A percentile compares a stretch with the other conserved stretches of the same genome.
Conservation (phyloP, 768 basidiomycete genomes). For the Sarcodon sp. region DNA sequence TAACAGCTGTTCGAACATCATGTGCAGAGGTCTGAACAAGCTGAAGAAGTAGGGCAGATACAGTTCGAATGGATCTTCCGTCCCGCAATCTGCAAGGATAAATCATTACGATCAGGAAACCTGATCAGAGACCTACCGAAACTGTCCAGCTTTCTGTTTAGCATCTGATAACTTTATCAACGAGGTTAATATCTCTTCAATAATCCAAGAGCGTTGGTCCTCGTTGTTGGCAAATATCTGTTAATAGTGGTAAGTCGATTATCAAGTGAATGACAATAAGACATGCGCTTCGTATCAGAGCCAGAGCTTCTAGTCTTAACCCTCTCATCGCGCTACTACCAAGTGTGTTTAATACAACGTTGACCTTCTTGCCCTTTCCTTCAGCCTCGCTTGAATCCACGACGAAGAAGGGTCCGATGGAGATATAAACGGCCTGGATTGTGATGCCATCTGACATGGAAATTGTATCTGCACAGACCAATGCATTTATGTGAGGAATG, state of each 20-base stretch:
- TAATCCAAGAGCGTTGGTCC: slow-evolving; percentile 89
- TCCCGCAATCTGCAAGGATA: slow-evolving; percentile 58
- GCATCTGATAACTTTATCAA: slow-evolving; percentile 83
- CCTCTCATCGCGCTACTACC: slow-evolving; percentile 75
- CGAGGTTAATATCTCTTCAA: slow-evolving; percentile 91
- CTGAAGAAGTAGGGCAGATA: slow-evolving; percentile 86
- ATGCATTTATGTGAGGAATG: slow-evolving; percentile 59
- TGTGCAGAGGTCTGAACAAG: slow-evolving; percentile 94
- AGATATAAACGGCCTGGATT: slow-evolving; percentile 85
- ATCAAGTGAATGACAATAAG: background rate
- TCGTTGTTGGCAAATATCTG: slow-evolving; percentile 89
- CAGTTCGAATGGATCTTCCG: slow-evolving; percentile 84
- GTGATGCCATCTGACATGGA: slow-evolving; percentile 86
- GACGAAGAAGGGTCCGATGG: slow-evolving; percentile 90
- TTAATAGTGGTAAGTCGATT: background rate
- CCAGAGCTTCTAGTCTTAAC: slow-evolving; percentile 69
- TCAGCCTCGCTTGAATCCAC: slow-evolving; percentile 53
- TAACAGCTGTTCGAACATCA: slow-evolving; percentile 66
- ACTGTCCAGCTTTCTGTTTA: slow-evolving; percentile 84
- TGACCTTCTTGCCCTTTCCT: slow-evolving; percentile 43
- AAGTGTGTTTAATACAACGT: slow-evolving; percentile 47
- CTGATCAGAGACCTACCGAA: slow-evolving; percentile 41
- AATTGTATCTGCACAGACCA: slow-evolving; percentile 61
- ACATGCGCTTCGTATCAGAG: slow-evolving; percentile 76
- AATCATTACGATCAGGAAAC: background rate